A percentile compares a stretch with the other conserved stretches of the same genome.
Evolutionary conservation across 75 land plant species (phyloP).

Genomic region (Picea glauca): DNA sequence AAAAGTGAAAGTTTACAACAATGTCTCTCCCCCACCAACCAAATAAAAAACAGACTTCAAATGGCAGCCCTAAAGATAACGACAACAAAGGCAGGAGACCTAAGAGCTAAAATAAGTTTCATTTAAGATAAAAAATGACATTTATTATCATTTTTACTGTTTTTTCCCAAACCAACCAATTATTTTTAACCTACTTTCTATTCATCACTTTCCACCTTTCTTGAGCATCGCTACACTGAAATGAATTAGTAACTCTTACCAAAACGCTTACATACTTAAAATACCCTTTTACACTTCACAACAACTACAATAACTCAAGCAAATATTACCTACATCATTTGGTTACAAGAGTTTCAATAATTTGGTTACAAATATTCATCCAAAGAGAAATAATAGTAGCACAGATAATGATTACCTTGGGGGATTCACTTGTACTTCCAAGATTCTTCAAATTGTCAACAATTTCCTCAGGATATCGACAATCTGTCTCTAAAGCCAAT

Average conservation of each 20-base stretch:
- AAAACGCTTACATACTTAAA: too few relatives aligned
- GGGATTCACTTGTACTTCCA: constrained; percentile 6
- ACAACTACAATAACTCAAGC: background rate
- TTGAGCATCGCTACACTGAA: background rate
- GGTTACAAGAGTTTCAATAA: background rate
- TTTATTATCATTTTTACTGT: background rate
- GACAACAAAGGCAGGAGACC: background rate
- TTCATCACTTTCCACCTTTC: background rate
- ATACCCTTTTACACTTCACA: background rate
- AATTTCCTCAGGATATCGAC: constrained; percentile 10
- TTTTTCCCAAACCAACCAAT: background rate
- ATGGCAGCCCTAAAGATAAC: background rate
- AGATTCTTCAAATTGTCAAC: constrained; percentile 12
- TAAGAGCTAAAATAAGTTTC: background rate
- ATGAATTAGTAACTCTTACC: background rate
- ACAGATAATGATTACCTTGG: background rate
- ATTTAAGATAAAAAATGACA: background rate
- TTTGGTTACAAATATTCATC: background rate
- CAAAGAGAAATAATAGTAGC: background rate
- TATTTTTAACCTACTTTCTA: background rate
- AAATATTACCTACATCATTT: background rate
- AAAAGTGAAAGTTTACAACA: background rate
- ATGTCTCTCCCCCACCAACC: background rate
- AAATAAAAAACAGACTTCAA: background rate
- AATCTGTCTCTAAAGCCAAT: constrained; percentile 7